Conservation (phyloP, 805 yeast species). For the Metschnikowia reukaufii region DNA sequence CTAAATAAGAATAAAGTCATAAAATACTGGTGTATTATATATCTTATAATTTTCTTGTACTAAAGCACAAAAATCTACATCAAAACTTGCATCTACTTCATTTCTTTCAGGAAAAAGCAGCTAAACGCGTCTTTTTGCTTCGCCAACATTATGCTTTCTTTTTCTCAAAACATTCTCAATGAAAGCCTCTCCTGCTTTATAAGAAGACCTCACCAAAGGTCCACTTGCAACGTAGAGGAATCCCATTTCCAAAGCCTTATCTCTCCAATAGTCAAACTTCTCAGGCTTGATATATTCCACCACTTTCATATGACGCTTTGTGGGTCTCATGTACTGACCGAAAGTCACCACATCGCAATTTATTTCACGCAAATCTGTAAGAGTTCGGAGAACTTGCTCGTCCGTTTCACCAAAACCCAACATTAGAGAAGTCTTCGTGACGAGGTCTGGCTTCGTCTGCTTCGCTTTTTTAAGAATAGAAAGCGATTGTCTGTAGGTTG, state of each 20-base stretch:
- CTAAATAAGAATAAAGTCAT: too few species aligned
- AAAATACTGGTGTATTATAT: too few species aligned
- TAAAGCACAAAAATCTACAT: too few species aligned
- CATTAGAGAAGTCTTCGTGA: constrained; percentile 95
- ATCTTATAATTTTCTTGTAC: background rate
- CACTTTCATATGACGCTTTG: constrained; percentile 97
- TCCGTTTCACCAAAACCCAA: constrained; percentile 96
- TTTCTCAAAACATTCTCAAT: constrained; percentile 89
- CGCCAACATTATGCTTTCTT: constrained; percentile 56
- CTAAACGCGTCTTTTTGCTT: constrained; percentile 17
- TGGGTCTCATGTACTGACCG: constrained; percentile 99
- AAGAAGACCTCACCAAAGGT: constrained; percentile 92
- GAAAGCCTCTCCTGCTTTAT: constrained; percentile 97
- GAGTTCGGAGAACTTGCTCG: constrained; percentile 75
- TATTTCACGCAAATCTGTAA: constrained; percentile 71
- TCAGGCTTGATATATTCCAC: constrained; percentile 94
- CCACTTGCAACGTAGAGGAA: constrained; percentile 97
- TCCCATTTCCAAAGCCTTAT: constrained; percentile 82
- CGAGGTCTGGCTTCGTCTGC: constrained; percentile 63
- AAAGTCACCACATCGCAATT: constrained; percentile 94
- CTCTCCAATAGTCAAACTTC: constrained; percentile 91
- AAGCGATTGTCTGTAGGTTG: constrained; percentile 87
- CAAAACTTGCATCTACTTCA: background rate
- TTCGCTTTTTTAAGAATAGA: constrained; percentile 80
- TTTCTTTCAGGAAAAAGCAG: background rate